A percentile compares a stretch with the other conserved stretches of the same genome.
Conservation (phyloP, 106 monocot genomes). For the Platanthera guangdongensis region DNA sequence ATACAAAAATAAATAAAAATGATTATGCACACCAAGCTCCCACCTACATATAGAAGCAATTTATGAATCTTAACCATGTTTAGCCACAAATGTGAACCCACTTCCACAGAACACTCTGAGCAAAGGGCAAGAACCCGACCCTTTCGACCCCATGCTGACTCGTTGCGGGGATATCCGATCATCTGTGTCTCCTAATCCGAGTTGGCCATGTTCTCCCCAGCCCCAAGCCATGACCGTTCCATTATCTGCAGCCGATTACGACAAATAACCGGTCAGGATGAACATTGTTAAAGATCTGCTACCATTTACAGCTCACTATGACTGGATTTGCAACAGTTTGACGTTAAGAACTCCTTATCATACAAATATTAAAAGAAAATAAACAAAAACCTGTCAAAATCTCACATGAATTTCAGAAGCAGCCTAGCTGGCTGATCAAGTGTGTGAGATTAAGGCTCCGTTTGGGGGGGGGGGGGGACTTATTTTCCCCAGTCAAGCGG, state of each 20-base stretch:
- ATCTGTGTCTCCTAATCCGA: slow-evolving; percentile 53
- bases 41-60: background rate
- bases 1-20: background rate
- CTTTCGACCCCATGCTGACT: slow-evolving; percentile 21
- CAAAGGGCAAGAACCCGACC: background rate
- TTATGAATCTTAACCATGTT: slow-evolving; percentile 6
- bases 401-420: no score
- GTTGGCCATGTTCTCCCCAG: slow-evolving; percentile 94
- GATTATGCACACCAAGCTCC: background rate
- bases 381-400: no score
- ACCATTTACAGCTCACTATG: no score
- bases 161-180: slow-evolving; percentile 50
- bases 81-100: slow-evolving; percentile 63
- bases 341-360: no score
- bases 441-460: no score
- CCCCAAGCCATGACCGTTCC: slow-evolving; percentile 79
- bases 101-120: slow-evolving; percentile 63
- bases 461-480: no score
- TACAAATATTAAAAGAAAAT: no score
- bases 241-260: slow-evolving; percentile 30
- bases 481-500: no score
- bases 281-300: background rate
- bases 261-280: background rate
- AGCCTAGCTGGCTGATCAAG: no score
- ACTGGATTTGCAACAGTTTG: no score